A percentile compares a stretch with the other conserved stretches of the same genome.
Conservation (phyloP, 257 asterid species). For the Primulina tabacum region DNA sequence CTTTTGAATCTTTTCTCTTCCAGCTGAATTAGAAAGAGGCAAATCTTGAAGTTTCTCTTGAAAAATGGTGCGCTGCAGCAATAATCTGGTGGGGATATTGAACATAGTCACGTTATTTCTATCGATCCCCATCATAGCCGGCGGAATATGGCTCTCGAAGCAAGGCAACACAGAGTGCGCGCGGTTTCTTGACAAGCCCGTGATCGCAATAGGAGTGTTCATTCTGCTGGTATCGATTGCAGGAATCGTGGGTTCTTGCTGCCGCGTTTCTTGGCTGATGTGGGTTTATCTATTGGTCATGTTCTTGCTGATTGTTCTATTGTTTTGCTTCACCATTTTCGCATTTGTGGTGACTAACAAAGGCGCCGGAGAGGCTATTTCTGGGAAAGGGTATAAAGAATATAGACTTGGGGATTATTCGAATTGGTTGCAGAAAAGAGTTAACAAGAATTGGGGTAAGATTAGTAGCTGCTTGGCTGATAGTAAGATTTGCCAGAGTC, state of each 20-base stretch:
- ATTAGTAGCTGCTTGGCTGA: constrained; percentile 69
- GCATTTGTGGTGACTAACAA: constrained; percentile 87
- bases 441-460: constrained; percentile 55
- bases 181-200: constrained; percentile 69
- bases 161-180: constrained; percentile 78
- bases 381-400: constrained; percentile 72
- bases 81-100: constrained; percentile 66
- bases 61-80: constrained; percentile 69
- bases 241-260: constrained; percentile 76
- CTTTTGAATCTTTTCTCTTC: too few relatives aligned
- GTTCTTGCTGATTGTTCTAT: constrained; percentile 65
- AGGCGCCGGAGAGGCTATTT: constrained; percentile 66
- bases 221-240: constrained; percentile 69
- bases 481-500: constrained; percentile 58
- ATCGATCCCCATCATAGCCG: constrained; percentile 76
- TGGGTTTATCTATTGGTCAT: constrained; percentile 77
- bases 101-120: constrained; percentile 59
- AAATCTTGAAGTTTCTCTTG: neutral
- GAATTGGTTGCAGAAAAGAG: constrained; percentile 85
- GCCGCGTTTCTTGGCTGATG: constrained; percentile 72
- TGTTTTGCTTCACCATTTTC: constrained; percentile 78
- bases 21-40: neutral
- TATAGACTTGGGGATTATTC: constrained; percentile 80
- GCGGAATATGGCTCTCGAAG: constrained; percentile 76
- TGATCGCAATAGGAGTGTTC: constrained; percentile 73